Conservation (phyloP, 1,139 yeast genomes). For the Lodderomyces pseudojiufengensis region DNA sequence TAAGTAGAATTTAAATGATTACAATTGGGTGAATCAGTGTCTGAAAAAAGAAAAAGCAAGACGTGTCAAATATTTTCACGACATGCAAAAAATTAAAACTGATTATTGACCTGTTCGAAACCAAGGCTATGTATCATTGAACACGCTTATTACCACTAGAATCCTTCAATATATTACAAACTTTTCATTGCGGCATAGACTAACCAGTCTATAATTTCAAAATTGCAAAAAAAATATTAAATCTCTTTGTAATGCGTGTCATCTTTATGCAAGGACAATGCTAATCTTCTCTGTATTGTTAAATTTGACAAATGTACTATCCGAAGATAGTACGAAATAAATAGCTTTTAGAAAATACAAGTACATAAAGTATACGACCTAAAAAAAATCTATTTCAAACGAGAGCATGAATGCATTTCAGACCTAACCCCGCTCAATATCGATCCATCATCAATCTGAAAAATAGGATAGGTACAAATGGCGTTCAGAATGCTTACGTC, state of each 20-base stretch:
- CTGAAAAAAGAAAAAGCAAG: not conserved
- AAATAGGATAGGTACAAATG: no score
- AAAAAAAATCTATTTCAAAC: no score
- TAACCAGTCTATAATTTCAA: no score
- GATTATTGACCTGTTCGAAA: conserved; percentile 4
- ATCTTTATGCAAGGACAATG: conserved; percentile 99
- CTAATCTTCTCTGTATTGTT: conserved; percentile 98
- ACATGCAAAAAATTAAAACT: not conserved
- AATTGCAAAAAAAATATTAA: conserved; percentile 61
- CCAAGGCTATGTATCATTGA: not conserved
- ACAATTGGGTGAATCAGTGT: conserved; percentile 7
- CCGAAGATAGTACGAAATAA: conserved; percentile 42
- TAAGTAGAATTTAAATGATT: conserved; percentile 6
- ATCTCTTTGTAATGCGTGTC: conserved; percentile 98
- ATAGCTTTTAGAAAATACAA: not conserved
- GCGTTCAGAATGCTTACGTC: no score
- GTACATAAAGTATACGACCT: no score
- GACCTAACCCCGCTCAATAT: no score
- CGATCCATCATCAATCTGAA: no score
- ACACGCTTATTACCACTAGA: not conserved
- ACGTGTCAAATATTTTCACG: conserved; percentile 1
- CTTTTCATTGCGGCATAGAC: no score
- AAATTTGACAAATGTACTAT: conserved; percentile 54
- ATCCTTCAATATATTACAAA: no score
- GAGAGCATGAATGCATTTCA: no score